A percentile compares a stretch with the other conserved stretches of the same genome.
These are phyloP conservation scores for Chionographis japonica DNA, from an alignment of 106 monocot species.

Conservation along the genomic window DNA sequence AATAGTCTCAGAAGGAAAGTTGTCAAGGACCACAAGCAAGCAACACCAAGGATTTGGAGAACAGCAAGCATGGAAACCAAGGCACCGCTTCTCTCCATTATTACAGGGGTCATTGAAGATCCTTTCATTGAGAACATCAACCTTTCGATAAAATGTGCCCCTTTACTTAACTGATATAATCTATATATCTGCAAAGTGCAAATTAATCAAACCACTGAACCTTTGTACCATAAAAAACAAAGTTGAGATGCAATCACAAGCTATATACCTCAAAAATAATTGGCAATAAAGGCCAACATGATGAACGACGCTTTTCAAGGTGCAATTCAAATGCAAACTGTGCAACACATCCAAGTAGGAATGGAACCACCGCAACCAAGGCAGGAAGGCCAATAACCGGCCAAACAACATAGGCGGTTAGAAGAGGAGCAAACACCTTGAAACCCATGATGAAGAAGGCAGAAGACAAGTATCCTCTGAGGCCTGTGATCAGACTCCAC, in stretches of 20 bases:
- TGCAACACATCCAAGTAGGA: constrained; percentile 58
- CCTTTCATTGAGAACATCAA: constrained; percentile 43
- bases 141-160: constrained; percentile 58
- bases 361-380: constrained; percentile 50
- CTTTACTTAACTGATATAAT: constrained; percentile 66
- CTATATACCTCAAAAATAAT: constrained; percentile 72
- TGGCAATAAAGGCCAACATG: constrained; percentile 74
- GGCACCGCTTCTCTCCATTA: constrained; percentile 37
- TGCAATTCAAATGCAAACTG: constrained; percentile 54
- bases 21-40: constrained; percentile 64
- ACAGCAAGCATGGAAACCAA: constrained; percentile 46
- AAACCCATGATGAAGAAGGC: constrained; percentile 66
- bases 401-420: constrained; percentile 51
- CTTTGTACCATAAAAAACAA: background rate
- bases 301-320: constrained; percentile 25
- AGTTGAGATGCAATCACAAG: background rate
- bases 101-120: constrained; percentile 13
- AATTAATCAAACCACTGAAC: background rate
- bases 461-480: constrained; percentile 54
- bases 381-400: constrained; percentile 55
- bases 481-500: constrained; percentile 73
- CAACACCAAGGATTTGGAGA: constrained; percentile 55
- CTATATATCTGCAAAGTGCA: constrained; percentile 50
- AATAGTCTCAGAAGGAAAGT: constrained; percentile 69
- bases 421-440: constrained; percentile 59